Conservation (phyloP, 208 protist genomes). For the Leptomonas pyrrhocoris region DNA sequence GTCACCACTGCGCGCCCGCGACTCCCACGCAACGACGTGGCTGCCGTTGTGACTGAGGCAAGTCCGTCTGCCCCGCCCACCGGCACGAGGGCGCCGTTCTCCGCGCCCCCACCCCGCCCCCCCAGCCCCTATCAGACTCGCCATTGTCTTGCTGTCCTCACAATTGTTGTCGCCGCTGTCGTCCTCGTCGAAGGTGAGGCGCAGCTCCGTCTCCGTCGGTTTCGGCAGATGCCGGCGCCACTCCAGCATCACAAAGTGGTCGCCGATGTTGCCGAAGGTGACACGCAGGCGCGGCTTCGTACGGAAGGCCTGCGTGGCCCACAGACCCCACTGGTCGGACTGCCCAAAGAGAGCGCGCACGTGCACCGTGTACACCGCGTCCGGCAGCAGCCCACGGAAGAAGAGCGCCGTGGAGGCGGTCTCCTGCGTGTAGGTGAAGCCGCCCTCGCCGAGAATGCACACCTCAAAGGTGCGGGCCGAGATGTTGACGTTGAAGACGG, state of each 20-base stretch:
- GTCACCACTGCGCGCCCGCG: background rate
- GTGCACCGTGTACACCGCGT: slow-evolving; percentile 83
- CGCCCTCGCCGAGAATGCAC: slow-evolving; percentile 69
- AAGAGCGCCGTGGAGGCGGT: slow-evolving; percentile 76
- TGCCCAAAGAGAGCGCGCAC: slow-evolving; percentile 78
- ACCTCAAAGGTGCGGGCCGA: slow-evolving; percentile 81
- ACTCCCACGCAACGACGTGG: background rate
- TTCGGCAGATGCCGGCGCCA: slow-evolving; percentile 86
- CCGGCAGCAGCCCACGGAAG: slow-evolving; percentile 87
- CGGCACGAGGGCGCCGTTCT: slow-evolving; percentile 15
- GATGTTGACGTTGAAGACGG: slow-evolving; percentile 83
- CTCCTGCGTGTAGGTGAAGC: slow-evolving; percentile 82
- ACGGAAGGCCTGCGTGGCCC: slow-evolving; percentile 82
- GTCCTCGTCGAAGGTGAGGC: slow-evolving; percentile 10
- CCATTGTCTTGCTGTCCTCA: background rate
- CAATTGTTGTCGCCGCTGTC: background rate
- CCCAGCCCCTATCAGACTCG: background rate
- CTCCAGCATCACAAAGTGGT: slow-evolving; percentile 92
- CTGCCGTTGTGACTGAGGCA: background rate
- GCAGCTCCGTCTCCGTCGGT: slow-evolving; percentile 31
- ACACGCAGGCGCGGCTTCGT: slow-evolving; percentile 81
- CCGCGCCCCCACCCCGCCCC: background rate
- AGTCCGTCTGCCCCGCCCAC: slow-evolving; percentile 3
- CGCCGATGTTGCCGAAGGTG: slow-evolving; percentile 90
- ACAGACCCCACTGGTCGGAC: slow-evolving; percentile 87